Evolutionary conservation across 345 rosid species (phyloP).

Genomic region (Eucalyptus polyanthemos): DNA sequence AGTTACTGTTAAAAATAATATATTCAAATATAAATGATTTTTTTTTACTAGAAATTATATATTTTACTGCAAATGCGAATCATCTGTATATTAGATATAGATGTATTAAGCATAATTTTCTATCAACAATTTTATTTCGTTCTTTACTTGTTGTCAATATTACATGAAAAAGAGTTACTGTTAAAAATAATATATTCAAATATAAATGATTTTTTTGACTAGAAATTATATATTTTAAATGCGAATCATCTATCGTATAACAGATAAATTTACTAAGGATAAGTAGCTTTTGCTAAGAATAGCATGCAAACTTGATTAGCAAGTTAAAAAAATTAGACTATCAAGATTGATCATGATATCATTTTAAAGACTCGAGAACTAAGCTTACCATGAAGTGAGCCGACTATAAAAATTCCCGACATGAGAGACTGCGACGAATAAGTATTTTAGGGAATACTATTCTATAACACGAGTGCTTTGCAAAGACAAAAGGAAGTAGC

Average conservation of each 20-base stretch:
- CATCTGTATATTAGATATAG: not conserved
- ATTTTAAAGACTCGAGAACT: not conserved
- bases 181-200: not conserved
- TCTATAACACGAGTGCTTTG: not conserved
- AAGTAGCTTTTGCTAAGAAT: not conserved
- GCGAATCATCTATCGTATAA: fast-evolving
- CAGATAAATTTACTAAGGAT: not conserved
- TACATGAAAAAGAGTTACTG: not conserved
- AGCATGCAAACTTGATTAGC: not conserved
- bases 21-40: not conserved
- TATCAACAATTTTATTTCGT: not conserved
- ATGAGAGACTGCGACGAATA: not conserved
- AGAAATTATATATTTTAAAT: not conserved
- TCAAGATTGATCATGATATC: fast-evolving
- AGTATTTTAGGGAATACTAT: not conserved
- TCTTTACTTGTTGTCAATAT: not conserved
- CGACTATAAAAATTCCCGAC: not conserved
- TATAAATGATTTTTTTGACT: not conserved
- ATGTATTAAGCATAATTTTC: not conserved
- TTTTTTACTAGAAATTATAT: fast-evolving
- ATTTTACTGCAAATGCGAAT: not conserved
- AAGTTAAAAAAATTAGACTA: not conserved
- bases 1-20: not conserved
- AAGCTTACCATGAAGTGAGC: not conserved
- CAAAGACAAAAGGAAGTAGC: not conserved